Base-by-base conservation (phyloP, 1,284 basidiomycete species). In the Rhodotorula sp. region DNA sequence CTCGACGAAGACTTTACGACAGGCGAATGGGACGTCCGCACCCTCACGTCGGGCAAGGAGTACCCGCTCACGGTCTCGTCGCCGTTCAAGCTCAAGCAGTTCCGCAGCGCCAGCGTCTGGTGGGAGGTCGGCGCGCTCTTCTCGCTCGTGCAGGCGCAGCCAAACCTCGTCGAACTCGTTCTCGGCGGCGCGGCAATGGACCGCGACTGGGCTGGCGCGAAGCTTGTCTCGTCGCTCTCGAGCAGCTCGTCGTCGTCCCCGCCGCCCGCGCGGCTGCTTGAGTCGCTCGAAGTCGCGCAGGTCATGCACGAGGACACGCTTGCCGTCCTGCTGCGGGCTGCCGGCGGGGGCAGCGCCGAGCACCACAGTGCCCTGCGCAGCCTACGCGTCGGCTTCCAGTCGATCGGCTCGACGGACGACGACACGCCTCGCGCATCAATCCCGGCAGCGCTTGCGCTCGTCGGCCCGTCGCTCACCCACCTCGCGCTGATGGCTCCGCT, bases 261-360 rank as follows among this genome's bases (percentile, higher is more conserved):
- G 25, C 13, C 23, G 9, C 58, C 53, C 14, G 52, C 61, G 12
- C 13, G 4, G 16, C 21, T 4, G 5, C 42, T 74, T 21, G 34
- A 49, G 45, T 44, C 49, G 25, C 61, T 74, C 50, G 25, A 50
- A 7, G 41, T 67, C 41, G 42, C 48, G 17, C 67, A 74, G 57
- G 48, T 69, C 53, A 64, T 69, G 64, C 73, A 74, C 48, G 67
- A 68, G 53, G 73, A 74, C n/a, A 74, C 73, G n/a, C 65, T 74
- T 27, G 42, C 64, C 14, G 67, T 66, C 27, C 64, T 74, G 9
- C 49, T 72, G 14, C 59, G 59, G 5, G 27, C 44, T 5, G 23
- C 27, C 16, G 66, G 59, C 45, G 59, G 59, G 34, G 34, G 34
- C 34, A 34, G 34, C 34, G 34, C 34, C 13, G 14, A 2, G 1